A percentile compares a stretch with the other conserved stretches of the same genome.
phyloP scores from a whole-genome alignment of 768 basidiomycete species.

The Pleurotus tuoliensis region DNA sequence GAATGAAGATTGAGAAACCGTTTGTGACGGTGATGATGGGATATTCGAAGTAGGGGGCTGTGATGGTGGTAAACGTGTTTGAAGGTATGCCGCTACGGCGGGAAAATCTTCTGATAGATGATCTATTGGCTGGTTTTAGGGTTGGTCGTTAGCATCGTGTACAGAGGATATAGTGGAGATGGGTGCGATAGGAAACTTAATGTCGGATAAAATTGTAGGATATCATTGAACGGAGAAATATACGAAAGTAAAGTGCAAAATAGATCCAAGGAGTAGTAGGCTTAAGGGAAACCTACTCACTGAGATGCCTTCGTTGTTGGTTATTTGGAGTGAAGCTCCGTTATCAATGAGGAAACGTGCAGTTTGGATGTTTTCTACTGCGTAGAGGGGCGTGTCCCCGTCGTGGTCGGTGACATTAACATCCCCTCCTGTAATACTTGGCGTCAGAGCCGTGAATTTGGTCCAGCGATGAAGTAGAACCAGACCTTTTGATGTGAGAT shows the following conservation, averaged over 20 bases:
- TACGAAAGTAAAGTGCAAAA: too few species aligned
- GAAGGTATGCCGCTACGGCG: constrained; percentile 59
- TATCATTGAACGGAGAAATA: too few species aligned
- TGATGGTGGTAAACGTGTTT: constrained; percentile 28
- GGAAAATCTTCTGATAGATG: constrained; percentile 71
- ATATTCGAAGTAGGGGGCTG: constrained; percentile 17
- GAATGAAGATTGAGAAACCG: constrained; percentile 2
- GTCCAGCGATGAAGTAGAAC: constrained; percentile 5
- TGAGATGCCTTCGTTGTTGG: constrained; percentile 71
- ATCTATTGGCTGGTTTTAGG: constrained; percentile 53
- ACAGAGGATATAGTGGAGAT: background rate
- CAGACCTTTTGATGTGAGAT: constrained; percentile 70
- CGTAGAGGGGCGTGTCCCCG: constrained; percentile 90
- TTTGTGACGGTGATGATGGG: constrained; percentile 11
- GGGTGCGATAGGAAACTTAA: background rate
- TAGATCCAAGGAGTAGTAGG: background rate
- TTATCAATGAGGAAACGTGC: constrained; percentile 76
- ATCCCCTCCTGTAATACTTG: constrained; percentile 59
- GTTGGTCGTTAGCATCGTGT: constrained; percentile 6
- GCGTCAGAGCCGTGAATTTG: constrained; percentile 9
- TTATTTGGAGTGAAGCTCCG: constrained; percentile 61
- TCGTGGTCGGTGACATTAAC: constrained; percentile 84
- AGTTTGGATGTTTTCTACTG: constrained; percentile 77
- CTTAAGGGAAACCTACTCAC: constrained; percentile 39
- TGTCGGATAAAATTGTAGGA: too few species aligned